phyloP scores from a whole-genome alignment of 163 green algal genomes.

The Scenedesmus sp. region DNA sequence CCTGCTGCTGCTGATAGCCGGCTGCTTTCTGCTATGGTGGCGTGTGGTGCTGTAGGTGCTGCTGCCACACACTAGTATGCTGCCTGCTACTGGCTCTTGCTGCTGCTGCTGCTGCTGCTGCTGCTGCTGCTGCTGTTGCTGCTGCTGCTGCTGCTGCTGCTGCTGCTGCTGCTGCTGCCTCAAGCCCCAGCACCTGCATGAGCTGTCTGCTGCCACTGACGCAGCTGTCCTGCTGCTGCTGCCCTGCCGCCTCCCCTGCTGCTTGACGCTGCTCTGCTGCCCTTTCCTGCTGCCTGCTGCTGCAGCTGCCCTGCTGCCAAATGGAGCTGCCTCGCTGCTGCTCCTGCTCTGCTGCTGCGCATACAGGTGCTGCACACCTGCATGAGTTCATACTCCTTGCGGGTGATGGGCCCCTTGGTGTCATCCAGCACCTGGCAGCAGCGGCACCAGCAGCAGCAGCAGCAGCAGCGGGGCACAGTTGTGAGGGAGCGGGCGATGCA shows the following conservation, averaged over 20 bases:
- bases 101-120: too few species aligned
- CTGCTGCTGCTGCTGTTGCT: too few species aligned
- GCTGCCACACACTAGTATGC: not conserved
- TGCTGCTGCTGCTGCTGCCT: not conserved
- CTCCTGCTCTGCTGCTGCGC: not conserved
- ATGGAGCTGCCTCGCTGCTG: too few species aligned
- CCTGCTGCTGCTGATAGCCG: too few species aligned
- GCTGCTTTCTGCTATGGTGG: too few species aligned
- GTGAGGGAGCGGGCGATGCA: too few species aligned
- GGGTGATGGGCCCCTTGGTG: conserved; percentile 79
- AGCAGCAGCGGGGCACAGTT: too few species aligned
- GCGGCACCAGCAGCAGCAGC: not conserved
- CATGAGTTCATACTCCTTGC: conserved; percentile 82
- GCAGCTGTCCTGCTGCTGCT: not conserved
- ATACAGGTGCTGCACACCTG: not conserved
- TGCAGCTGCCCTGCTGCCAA: not conserved
- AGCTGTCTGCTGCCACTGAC: not conserved
- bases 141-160: too few species aligned
- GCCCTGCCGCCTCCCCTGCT: conserved; percentile 10
- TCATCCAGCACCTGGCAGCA: conserved; percentile 83
- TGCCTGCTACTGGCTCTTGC: not conserved
- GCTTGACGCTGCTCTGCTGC: not conserved
- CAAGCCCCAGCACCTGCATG: too few species aligned
- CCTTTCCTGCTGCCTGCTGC: not conserved
- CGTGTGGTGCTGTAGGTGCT: too few species aligned